Conservation (phyloP, 345 rosid species). For the Salix udensis region DNA sequence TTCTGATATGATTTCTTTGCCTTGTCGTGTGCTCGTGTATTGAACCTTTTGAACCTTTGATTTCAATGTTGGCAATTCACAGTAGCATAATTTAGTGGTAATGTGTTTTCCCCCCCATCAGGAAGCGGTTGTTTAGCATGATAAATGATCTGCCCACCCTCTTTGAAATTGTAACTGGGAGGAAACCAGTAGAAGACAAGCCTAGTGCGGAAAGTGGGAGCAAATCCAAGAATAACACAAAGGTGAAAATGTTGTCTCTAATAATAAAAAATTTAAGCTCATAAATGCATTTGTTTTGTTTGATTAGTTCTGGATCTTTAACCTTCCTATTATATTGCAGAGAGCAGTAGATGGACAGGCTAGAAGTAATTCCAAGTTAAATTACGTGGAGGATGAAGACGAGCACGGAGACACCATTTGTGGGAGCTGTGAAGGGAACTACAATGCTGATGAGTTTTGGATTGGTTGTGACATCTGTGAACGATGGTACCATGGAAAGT, state of each 20-base stretch:
- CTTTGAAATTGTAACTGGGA: constrained; percentile 62
- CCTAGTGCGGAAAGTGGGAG: constrained; percentile 55
- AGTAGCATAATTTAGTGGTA: neutral
- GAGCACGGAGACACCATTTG: constrained; percentile 83
- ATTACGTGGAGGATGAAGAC: constrained; percentile 68
- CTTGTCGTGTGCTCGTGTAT: neutral
- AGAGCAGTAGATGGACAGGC: constrained; percentile 60
- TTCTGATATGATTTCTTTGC: neutral
- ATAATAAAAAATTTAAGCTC: neutral
- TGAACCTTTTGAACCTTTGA: neutral
- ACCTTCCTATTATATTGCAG: constrained; percentile 26
- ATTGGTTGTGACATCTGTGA: constrained; percentile 83
- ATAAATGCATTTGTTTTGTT: neutral
- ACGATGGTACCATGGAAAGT: constrained; percentile 84
- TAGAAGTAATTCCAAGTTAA: constrained; percentile 48
- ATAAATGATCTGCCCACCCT: constrained; percentile 70
- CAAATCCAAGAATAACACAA: constrained; percentile 66
- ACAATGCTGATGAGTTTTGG: constrained; percentile 79
- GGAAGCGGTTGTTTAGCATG: constrained; percentile 70
- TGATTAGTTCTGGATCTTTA: neutral
- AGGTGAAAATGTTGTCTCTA: constrained; percentile 37
- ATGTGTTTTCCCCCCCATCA: constrained; percentile 16
- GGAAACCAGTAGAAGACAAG: constrained; percentile 53
- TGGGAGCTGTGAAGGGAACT: constrained; percentile 78
- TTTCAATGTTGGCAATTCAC: neutral